Evolutionary conservation across 208 protist genomes (phyloP).

Genomic region (Leishmania tropica): DNA sequence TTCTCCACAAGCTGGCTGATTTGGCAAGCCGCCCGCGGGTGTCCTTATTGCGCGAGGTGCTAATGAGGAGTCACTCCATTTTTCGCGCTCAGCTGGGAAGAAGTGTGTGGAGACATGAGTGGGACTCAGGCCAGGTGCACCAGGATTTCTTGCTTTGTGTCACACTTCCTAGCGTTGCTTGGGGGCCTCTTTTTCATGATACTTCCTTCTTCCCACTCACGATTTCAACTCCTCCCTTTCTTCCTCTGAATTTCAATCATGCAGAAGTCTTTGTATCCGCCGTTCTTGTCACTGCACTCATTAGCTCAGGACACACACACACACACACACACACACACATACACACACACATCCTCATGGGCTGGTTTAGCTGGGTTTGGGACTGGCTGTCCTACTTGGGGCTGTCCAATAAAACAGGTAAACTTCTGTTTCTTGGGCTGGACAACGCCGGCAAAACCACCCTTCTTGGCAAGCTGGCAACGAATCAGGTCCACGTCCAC

Average conservation of each 20-base stretch:
- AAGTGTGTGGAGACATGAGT: background rate
- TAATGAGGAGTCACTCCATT: too few species aligned
- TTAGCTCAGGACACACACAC: background rate
- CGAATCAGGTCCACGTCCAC: constrained; percentile 90
- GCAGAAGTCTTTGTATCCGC: too few species aligned
- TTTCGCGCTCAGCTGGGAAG: background rate
- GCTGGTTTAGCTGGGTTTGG: constrained; percentile 95
- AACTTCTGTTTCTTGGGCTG: constrained; percentile 99
- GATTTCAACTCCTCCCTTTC: background rate
- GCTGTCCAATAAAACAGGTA: constrained; percentile 88
- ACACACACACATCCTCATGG: constrained; percentile 16
- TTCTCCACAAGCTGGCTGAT: background rate
- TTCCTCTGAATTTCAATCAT: too few species aligned
- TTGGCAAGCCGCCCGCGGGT: background rate
- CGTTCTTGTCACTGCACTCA: background rate
- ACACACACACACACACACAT: background rate
- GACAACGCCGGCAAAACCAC: constrained; percentile 99
- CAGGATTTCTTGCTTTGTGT: background rate
- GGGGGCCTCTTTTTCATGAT: background rate
- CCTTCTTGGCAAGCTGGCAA: constrained; percentile 95
- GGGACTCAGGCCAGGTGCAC: background rate
- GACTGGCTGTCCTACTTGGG: constrained; percentile 93
- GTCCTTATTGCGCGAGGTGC: too few species aligned
- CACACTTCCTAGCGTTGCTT: background rate
- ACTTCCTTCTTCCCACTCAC: background rate